These are phyloP conservation scores for Dipodascopsis uninucleata DNA, from an alignment of 805 yeast genomes.

Conservation along the genomic window DNA sequence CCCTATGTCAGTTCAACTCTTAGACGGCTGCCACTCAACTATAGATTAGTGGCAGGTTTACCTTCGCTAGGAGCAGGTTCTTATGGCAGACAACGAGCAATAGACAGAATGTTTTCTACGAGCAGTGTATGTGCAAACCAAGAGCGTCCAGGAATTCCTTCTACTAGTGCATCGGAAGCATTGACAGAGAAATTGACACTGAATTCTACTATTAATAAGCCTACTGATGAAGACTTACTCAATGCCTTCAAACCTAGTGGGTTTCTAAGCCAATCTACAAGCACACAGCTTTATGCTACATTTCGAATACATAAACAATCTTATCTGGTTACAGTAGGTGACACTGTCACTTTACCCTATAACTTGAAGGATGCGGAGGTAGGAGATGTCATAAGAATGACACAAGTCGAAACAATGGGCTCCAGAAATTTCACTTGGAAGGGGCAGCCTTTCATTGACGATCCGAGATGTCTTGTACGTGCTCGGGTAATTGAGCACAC, in stretches of 20 bases:
- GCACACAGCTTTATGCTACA: constrained; percentile 66
- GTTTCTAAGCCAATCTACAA: constrained; percentile 8
- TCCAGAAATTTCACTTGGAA: constrained; percentile 73
- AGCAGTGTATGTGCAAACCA: no score
- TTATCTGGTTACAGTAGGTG: constrained; percentile 88
- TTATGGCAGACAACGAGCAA: no score
- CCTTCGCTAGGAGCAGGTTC: no score
- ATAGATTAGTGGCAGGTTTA: no score
- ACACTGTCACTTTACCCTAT: constrained; percentile 73
- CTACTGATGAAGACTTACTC: constrained; percentile 13
- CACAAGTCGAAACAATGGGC: constrained; percentile 77
- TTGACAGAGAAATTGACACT: constrained; percentile 1
- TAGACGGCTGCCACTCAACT: no score
- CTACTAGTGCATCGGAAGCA: constrained; percentile 1
- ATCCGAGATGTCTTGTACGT: constrained; percentile 29
- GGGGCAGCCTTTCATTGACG: constrained; percentile 50
- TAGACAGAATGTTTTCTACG: no score
- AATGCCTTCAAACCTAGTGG: constrained; percentile 13
- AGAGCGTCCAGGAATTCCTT: no score
- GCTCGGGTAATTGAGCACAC: constrained; percentile 31
- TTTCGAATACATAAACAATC: constrained; percentile 79
- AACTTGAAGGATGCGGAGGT: constrained; percentile 69
- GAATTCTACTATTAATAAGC: constrained; percentile 16
- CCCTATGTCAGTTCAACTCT: no score
- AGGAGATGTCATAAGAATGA: constrained; percentile 75